A percentile compares a stretch with the other conserved stretches of the same genome.
These are phyloP conservation scores for Tolypocladium pustulatum DNA, from an alignment of 2,329 filamentous ascomycete genomes.

Conservation along the genomic window DNA sequence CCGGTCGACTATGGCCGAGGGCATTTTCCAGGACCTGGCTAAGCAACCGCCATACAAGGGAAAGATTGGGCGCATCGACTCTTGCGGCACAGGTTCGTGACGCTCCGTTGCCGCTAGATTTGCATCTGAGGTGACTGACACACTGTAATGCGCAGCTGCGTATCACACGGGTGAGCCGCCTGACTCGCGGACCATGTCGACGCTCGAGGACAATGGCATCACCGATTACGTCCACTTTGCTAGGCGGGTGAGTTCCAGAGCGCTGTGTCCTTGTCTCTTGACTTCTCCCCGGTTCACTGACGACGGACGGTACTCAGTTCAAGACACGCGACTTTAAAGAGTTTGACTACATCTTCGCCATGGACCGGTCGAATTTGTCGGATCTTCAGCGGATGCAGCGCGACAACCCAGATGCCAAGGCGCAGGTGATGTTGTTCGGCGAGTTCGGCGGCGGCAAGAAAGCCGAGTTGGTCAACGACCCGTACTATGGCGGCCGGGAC, in stretches of 20 bases:
- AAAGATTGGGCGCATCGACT: conserved; percentile 63
- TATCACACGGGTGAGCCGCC: conserved; percentile 73
- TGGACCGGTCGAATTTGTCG: conserved; percentile 76
- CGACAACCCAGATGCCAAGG: conserved; percentile 46
- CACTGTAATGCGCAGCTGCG: conserved; percentile 37
- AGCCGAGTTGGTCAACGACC: conserved; percentile 70
- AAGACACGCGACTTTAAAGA: conserved; percentile 60
- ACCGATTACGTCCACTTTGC: conserved; percentile 67
- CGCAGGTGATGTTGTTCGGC: conserved; percentile 73
- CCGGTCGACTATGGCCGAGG: conserved; percentile 89
- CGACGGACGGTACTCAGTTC: conserved; percentile 26
- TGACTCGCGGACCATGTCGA: conserved; percentile 75
- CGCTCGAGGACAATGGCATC: conserved; percentile 64
- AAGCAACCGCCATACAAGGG: conserved; percentile 48
- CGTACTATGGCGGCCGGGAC: conserved; percentile 79
- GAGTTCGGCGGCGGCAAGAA: conserved; percentile 57
- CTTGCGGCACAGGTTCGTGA: conserved; percentile 63
- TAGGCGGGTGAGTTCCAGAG: conserved; percentile 48
- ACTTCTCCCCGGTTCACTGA: background rate
- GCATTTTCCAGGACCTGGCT: conserved; percentile 68
- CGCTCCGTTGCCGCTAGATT: background rate
- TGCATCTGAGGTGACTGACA: background rate
- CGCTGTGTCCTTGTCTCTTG: background rate
- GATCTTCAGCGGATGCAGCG: conserved; percentile 54
- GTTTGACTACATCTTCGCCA: conserved; percentile 92